Base-by-base conservation (phyloP, 345 rosid species). In the Aegle marmelos region DNA sequence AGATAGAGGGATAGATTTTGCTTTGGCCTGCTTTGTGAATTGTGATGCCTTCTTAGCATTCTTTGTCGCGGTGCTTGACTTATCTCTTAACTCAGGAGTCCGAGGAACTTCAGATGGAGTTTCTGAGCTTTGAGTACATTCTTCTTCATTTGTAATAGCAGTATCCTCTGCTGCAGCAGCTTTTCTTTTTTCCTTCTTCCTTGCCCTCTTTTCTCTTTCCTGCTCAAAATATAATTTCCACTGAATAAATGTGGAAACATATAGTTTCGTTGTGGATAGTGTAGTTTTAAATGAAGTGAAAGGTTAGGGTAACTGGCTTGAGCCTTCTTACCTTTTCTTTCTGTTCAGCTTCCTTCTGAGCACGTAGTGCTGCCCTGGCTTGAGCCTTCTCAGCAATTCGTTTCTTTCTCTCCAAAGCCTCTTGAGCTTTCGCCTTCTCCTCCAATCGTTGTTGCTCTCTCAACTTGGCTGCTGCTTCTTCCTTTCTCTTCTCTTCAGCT, bases 151-250 rank as follows among this genome's bases (percentile, higher is more conserved):
- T n/a, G 27, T 58, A 41, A 41, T 74, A 59, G 72, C 78, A 14
- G 83, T 27, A 28, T 85, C 85, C 45, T 60, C 86, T 48, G 75
- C 64, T 5, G 75, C 82, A 41, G 50, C 68, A 2, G 76, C 80
- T 81, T 79, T 89, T 82, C 79, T 81, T 72, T 83, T 90, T 75
- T 88, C 94, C 89, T 91, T 93, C 89, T 93, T 93, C 84, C 87
- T 93, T 30, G 83, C 85, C 82, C 75, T 92, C 89, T 89, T 93
- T 85, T 93, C 98, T 83, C 85, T 91, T 82, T 91, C 98, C 98
- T 95, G 86, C 76, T 68, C 4, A 16, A 75, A 10, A 21, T 30
- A 74, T 19, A 76, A 33, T 70, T 28, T 33, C 53, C 17, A 21
- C 6, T 9, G 19, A 58, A 31, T 61, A 48, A 65, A 48, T 67